A percentile compares a stretch with the other conserved stretches of the same genome.
Evolutionary conservation across 495 filamentous ascomycete genomes (phyloP).

Genomic region (Aspergillus mulundensis): DNA sequence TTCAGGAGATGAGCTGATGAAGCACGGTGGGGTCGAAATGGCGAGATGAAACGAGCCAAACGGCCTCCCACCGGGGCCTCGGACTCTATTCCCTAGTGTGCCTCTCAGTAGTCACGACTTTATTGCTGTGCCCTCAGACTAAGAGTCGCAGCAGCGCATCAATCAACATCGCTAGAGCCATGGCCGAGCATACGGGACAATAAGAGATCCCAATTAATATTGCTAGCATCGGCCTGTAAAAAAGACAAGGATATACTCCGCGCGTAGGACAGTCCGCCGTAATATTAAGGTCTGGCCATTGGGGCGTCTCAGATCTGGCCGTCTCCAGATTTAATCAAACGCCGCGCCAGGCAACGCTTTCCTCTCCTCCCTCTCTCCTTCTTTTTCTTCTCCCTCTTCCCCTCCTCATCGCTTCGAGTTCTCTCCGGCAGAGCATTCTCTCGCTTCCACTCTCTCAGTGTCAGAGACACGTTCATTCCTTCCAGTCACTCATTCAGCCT

Average conservation of each 20-base stretch:
- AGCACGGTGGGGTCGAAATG: not conserved
- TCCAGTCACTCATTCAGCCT: constrained; percentile 39
- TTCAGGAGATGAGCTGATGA: not conserved
- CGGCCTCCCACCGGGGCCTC: not conserved
- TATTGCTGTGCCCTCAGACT: not conserved
- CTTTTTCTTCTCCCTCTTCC: not conserved
- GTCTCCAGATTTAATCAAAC: constrained; percentile 20
- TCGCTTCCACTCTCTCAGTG: constrained; percentile 22
- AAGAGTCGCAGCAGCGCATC: not conserved
- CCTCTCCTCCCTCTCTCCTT: not conserved
- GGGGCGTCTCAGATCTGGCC: constrained; percentile 5
- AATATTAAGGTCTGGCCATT: constrained; percentile 2
- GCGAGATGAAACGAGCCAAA: not conserved
- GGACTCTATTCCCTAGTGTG: not conserved
- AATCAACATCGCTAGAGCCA: not conserved
- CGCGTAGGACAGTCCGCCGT: not conserved
- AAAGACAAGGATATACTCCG: not conserved
- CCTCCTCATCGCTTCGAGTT: constrained; percentile 18
- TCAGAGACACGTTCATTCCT: constrained; percentile 32
- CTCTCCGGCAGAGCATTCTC: constrained; percentile 24
- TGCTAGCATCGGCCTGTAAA: not conserved
- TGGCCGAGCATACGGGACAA: not conserved
- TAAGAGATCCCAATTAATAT: not conserved
- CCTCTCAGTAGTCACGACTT: not conserved
- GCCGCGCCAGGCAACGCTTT: not conserved